Evolutionary conservation across 2,329 filamentous ascomycete genomes (phyloP).

Genomic region (Cladosporium cucumerinum): DNA sequence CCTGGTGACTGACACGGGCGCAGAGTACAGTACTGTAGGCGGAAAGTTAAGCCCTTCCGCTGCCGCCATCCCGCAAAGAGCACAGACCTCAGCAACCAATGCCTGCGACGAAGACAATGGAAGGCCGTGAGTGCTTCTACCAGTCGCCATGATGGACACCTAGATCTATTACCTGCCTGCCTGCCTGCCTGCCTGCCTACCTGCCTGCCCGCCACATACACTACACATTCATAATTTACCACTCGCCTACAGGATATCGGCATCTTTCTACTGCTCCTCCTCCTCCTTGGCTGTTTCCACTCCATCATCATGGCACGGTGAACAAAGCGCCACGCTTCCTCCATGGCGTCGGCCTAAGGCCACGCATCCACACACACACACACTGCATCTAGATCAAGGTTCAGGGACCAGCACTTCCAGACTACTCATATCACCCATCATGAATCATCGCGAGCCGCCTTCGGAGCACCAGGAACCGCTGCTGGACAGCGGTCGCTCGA

Average conservation of each 20-base stretch:
- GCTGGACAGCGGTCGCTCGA: constrained; percentile 21
- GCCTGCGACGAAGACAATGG: constrained; percentile 12
- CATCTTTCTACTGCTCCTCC: background rate
- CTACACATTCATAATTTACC: background rate
- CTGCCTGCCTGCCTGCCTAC: too few species aligned
- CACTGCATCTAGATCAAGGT: constrained; percentile 6
- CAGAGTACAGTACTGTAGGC: too few species aligned
- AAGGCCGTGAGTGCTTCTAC: background rate
- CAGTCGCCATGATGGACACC: background rate
- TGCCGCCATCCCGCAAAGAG: background rate
- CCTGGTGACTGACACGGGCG: background rate
- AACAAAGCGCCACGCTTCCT: constrained; percentile 16
- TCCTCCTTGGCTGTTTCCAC: constrained; percentile 13
- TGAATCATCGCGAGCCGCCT: constrained; percentile 5
- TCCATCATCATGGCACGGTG: constrained; percentile 8
- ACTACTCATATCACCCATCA: background rate
- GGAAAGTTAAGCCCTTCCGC: background rate
- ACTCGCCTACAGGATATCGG: background rate
- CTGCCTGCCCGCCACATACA: too few species aligned
- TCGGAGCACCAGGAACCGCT: constrained; percentile 24
- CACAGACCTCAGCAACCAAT: constrained; percentile 3
- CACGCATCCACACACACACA: constrained; percentile 16
- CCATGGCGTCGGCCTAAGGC: background rate
- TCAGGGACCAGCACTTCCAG: constrained; percentile 8
- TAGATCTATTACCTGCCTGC: background rate